A percentile compares a stretch with the other conserved stretches of the same genome.
Conservation (phyloP, 306 rosid genomes). For the Mimosa pudica region DNA sequence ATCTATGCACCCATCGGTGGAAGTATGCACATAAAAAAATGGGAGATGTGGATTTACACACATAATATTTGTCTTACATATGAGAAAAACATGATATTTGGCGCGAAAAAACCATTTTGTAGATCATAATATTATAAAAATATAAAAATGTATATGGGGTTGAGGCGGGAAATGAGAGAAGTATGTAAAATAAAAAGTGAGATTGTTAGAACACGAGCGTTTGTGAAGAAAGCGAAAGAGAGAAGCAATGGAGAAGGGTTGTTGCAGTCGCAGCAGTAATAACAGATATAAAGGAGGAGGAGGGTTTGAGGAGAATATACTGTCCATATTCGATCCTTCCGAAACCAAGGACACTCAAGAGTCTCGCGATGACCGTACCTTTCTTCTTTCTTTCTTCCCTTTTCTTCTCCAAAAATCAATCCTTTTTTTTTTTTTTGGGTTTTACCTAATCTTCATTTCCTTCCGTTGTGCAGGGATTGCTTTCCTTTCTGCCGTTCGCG, state of each 20-base stretch:
- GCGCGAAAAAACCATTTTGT: too few relatives aligned
- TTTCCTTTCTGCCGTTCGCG: conserved; percentile 78
- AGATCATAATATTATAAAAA: too few relatives aligned
- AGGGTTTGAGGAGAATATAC: conserved; percentile 63
- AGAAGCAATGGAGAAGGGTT: conserved; percentile 45
- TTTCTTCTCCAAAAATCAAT: neutral
- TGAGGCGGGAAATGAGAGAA: neutral
- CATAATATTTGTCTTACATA: too few relatives aligned
- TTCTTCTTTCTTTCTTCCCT: conserved; percentile 1
- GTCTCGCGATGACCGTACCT: conserved; percentile 69
- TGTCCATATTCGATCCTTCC: conserved; percentile 70
- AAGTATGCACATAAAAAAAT: too few relatives aligned
- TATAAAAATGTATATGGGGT: too few relatives aligned
- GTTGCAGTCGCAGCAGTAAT: conserved; percentile 1
- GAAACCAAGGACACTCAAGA: conserved; percentile 64
- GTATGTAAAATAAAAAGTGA: neutral
- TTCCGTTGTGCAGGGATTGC: conserved; percentile 56
- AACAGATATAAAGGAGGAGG: conserved; percentile 44
- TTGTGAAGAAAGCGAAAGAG: neutral
- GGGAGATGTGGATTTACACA: too few relatives aligned
- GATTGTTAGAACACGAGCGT: neutral
- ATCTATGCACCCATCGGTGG: too few relatives aligned
- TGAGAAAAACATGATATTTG: too few relatives aligned
- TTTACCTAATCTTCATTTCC: neutral
- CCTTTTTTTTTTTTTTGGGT: neutral